Percentiles rank a stretch among this genome's conserved stretches.
These are phyloP conservation scores for Nakaseomyces kungkrabaensis DNA, from an alignment of 1,139 yeast genomes.

Conservation along the genomic window DNA sequence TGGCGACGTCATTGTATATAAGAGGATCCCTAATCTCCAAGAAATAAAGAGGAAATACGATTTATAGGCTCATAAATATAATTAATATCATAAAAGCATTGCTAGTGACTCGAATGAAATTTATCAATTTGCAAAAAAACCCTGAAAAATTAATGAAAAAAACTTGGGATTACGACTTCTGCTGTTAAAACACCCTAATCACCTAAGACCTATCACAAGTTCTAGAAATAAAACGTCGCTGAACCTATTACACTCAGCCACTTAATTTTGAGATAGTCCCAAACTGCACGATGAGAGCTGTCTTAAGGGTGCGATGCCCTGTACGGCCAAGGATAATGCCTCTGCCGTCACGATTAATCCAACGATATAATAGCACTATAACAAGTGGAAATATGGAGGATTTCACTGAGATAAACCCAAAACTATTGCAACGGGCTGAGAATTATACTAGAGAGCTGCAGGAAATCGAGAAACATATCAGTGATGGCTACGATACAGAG, in stretches of 20 bases:
- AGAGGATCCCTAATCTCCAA: slow-evolving; percentile 8
- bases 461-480: slow-evolving; percentile 39
- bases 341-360: too few species aligned
- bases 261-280: too few species aligned
- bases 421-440: slow-evolving; percentile 54
- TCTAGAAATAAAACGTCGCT: too few species aligned
- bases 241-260: too few species aligned
- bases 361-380: neutral
- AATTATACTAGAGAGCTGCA: slow-evolving; percentile 41
- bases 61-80: neutral
- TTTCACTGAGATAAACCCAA: slow-evolving; percentile 40
- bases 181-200: too few species aligned
- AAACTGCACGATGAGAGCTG: neutral
- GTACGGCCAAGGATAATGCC: too few species aligned
- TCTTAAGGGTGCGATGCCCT: neutral
- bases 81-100: neutral
- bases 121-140: too few species aligned
- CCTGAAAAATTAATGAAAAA: too few species aligned
- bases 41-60: neutral
- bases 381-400: neutral
- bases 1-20: slow-evolving; percentile 67
- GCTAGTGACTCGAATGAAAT: too few species aligned
- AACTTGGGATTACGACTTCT: too few species aligned
- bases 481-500: slow-evolving; percentile 39
- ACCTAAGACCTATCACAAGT: too few species aligned